Evolutionary conservation across 345 rosid species (phyloP).

Genomic region (Citrus glauca): DNA sequence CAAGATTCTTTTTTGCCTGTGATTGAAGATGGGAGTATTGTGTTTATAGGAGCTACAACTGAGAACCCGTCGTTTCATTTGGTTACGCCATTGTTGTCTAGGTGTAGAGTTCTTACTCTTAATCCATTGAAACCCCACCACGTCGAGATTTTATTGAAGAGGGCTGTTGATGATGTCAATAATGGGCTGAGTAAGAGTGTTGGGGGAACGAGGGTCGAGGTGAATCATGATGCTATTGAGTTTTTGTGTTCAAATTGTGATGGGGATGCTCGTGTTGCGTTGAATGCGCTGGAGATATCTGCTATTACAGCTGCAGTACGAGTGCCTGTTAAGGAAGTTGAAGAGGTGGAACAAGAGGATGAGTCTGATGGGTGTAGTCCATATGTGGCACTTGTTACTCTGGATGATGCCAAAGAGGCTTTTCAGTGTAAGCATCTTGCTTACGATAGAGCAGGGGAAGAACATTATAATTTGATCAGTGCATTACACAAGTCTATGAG

Average conservation of each 20-base stretch:
- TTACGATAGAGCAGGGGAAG: slow-evolving; percentile 77
- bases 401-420: slow-evolving; percentile 83
- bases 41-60: slow-evolving; percentile 80
- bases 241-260: slow-evolving; percentile 64
- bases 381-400: slow-evolving; percentile 19
- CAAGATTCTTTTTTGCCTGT: slow-evolving; percentile 85
- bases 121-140: slow-evolving; percentile 58
- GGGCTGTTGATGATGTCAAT: slow-evolving; percentile 43
- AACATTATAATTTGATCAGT: slow-evolving; percentile 79
- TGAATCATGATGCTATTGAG: slow-evolving; percentile 40
- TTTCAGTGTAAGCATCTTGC: slow-evolving; percentile 77
- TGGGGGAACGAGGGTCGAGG: slow-evolving; percentile 31
- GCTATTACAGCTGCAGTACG: slow-evolving; percentile 57
- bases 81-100: slow-evolving; percentile 71
- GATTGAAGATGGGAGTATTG: slow-evolving; percentile 80
- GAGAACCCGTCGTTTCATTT: slow-evolving; percentile 90
- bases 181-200: slow-evolving; percentile 42
- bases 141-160: slow-evolving; percentile 40
- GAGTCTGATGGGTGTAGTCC: neutral
- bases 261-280: slow-evolving; percentile 81
- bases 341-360: neutral
- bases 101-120: slow-evolving; percentile 66
- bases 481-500: slow-evolving; percentile 89
- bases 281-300: slow-evolving; percentile 71
- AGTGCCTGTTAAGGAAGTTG: neutral